Base-by-base conservation (phyloP, 768 basidiomycete species). In the Crepidotus variabilis region DNA sequence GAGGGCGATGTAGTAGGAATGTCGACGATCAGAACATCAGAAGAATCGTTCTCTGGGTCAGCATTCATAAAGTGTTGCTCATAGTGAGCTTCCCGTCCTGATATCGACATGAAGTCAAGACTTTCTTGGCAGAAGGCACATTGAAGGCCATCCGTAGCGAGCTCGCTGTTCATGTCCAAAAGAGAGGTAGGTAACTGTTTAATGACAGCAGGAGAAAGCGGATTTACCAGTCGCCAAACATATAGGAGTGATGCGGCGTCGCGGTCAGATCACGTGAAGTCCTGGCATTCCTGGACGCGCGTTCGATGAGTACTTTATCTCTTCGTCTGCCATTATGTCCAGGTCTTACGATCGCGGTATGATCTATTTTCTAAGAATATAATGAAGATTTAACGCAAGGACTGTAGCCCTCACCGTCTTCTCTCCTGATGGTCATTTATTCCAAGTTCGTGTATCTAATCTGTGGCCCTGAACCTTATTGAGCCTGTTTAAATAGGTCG, bases 351-450 rank as follows among this genome's bases (percentile, higher is more conserved):
- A 97, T 86, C 88, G 94, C 85, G 94, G 94, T 94, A 68, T 34
- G 54, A 16, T 34, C 23, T 14, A 32, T 47, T 46, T 54, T 1
- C 13, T 34, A 28, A 32, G 6, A 34, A 6, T 21, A 49, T 39
- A n/a, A 45, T 43, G 4, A 36, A 23, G 43, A n/a, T 28, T 9
- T 20, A 28, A 18, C 6, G 43, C 43, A 16, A 56, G 48, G 55
- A 28, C 28, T 52, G 3, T 54, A 97, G 95, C 95, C 48, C 86
- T 98, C 61, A 98, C 96, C 61, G 94, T 96, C 69, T 96, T 97
- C 81, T 97, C 94, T 45, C 96, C 96, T 57, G 97, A 98, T 78
- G 97, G 97, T 16, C 97, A 99, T 78, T 79, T 99, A 64, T 97
- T 98, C 81, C 94, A 98, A 83, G 94, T 92, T 61, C 59, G 74